Evolutionary conservation across 2,329 filamentous ascomycete species (phyloP).

Genomic region (Amauroascus verrucosus): DNA sequence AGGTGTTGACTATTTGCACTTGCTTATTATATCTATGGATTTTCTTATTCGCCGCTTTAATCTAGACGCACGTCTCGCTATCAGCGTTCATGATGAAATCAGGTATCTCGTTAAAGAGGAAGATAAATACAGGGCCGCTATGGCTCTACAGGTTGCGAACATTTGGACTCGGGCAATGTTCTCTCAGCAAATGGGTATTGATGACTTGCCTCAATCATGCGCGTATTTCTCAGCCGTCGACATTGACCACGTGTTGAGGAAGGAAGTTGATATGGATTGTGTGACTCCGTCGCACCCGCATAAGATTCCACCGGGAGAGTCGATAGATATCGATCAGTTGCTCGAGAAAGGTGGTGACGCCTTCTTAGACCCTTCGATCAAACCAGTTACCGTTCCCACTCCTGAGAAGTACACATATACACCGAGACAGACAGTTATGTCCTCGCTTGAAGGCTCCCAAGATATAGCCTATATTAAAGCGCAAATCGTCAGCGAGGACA

Average conservation of each 20-base stretch:
- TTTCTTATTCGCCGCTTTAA: constrained; percentile 79
- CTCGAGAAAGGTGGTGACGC: constrained; percentile 62
- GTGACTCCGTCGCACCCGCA: constrained; percentile 75
- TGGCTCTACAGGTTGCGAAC: constrained; percentile 90
- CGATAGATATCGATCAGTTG: constrained; percentile 68
- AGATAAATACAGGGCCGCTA: constrained; percentile 78
- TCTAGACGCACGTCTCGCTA: constrained; percentile 71
- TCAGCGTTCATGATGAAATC: constrained; percentile 97
- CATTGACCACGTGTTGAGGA: constrained; percentile 88
- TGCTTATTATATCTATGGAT: constrained; percentile 90
- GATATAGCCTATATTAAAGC: constrained; percentile 63
- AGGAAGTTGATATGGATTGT: constrained; percentile 97
- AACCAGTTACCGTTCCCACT: constrained; percentile 48
- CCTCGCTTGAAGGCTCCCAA: constrained; percentile 48
- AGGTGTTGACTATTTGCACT: constrained; percentile 91
- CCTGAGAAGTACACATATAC: constrained; percentile 57
- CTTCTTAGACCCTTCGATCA: constrained; percentile 54
- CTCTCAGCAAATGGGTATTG: constrained; percentile 87
- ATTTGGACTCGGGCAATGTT: constrained; percentile 98
- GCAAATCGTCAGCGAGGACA: constrained; percentile 66
- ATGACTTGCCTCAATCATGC: constrained; percentile 86
- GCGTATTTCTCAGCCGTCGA: constrained; percentile 95
- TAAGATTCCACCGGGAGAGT: constrained; percentile 75
- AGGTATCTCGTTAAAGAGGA: constrained; percentile 77
- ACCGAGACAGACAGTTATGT: constrained; percentile 69